phyloP scores from a whole-genome alignment of 1,139 yeast species.

The Pichiaceae sp. region DNA sequence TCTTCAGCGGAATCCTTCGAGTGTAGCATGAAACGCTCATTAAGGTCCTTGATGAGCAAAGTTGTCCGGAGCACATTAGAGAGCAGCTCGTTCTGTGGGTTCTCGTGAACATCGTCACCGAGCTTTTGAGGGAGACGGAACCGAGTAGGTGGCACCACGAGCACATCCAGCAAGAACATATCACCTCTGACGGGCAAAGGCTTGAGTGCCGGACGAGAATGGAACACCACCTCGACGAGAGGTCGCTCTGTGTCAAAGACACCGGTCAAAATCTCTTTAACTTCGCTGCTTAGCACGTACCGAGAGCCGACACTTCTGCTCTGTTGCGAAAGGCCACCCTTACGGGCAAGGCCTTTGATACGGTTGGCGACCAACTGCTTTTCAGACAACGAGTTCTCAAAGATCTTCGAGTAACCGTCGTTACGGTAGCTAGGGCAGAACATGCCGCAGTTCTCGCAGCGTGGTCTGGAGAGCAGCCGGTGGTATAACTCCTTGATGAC shows the following conservation, averaged over 20 bases:
- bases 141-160: slow-evolving; percentile 94
- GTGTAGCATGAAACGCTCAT: slow-evolving; percentile 61
- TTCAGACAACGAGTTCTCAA: slow-evolving; percentile 77
- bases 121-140: slow-evolving; percentile 94
- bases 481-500: slow-evolving; percentile 71
- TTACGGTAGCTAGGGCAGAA: slow-evolving; percentile 89
- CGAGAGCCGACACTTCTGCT: slow-evolving; percentile 41
- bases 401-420: slow-evolving; percentile 89
- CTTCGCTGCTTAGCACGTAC: slow-evolving; percentile 81
- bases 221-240: slow-evolving; percentile 58
- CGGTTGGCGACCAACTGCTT: slow-evolving; percentile 77
- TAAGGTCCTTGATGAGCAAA: slow-evolving; percentile 76
- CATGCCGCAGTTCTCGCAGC: slow-evolving; percentile 95
- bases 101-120: slow-evolving; percentile 95
- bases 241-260: slow-evolving; percentile 68
- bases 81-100: slow-evolving; percentile 82
- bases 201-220: slow-evolving; percentile 55
- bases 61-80: slow-evolving; percentile 75
- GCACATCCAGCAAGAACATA: slow-evolving; percentile 77
- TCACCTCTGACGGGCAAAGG: slow-evolving; percentile 61
- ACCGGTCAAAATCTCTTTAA: slow-evolving; percentile 65
- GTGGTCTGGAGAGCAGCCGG: slow-evolving; percentile 63
- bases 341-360: slow-evolving; percentile 44
- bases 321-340: slow-evolving; percentile 28
- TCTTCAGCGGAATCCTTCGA: slow-evolving; percentile 65